Conservation (phyloP, 129 eudicot species). For the Centaurea solstitialis region DNA sequence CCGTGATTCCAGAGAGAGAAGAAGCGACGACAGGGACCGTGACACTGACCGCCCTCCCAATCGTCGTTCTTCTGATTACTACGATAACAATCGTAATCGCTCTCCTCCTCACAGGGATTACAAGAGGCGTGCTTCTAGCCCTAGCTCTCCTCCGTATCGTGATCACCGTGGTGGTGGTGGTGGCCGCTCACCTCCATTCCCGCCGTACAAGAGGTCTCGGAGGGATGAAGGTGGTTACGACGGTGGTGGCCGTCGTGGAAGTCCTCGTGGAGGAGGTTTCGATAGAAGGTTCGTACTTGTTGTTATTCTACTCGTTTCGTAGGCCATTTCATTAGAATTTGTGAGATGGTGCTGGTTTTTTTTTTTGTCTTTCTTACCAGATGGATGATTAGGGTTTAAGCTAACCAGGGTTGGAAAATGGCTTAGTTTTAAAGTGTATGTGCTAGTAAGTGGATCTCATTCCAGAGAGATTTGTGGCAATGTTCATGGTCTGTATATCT, state of each 20-base stretch:
- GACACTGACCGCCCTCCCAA: slow-evolving; percentile 40
- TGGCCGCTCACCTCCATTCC: slow-evolving; percentile 52
- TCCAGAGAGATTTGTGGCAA: too few relatives aligned
- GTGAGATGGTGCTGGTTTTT: background rate
- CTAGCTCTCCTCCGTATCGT: slow-evolving; percentile 53
- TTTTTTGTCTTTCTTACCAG: too few relatives aligned
- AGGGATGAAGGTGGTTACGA: slow-evolving; percentile 53
- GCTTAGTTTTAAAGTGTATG: too few relatives aligned
- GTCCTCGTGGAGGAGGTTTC: slow-evolving; percentile 58
- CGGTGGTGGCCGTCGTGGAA: slow-evolving; percentile 63
- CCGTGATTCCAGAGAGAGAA: slow-evolving; percentile 52
- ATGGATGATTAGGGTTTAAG: too few relatives aligned
- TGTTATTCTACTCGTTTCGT: background rate
- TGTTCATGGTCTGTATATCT: too few relatives aligned
- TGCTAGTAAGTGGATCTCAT: too few relatives aligned
- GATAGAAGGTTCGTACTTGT: slow-evolving; percentile 52
- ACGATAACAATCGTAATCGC: slow-evolving; percentile 44
- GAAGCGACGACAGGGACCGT: slow-evolving; percentile 52
- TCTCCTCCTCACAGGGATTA: slow-evolving; percentile 49
- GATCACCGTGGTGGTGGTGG: slow-evolving; percentile 43
- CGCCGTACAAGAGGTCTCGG: slow-evolving; percentile 49
- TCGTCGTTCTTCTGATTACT: slow-evolving; percentile 36
- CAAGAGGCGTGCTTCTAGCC: slow-evolving; percentile 45
- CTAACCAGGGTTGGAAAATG: too few relatives aligned
- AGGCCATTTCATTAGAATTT: background rate